phyloP scores from a whole-genome alignment of 768 basidiomycete species.

The Gloeophyllum trabeum region DNA sequence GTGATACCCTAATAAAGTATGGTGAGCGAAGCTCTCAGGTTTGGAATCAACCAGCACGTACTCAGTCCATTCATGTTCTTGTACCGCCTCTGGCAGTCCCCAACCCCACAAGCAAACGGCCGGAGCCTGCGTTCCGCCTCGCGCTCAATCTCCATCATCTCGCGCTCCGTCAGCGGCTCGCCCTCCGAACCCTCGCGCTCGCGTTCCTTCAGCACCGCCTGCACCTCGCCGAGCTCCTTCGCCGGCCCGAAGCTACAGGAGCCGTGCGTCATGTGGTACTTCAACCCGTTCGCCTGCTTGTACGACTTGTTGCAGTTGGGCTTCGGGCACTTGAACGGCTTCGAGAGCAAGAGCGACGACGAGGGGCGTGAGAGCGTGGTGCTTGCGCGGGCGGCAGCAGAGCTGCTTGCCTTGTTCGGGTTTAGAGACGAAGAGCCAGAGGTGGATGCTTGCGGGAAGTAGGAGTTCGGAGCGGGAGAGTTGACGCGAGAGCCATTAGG shows the following conservation, averaged over 20 bases:
- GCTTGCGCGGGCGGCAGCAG: constrained; percentile 22
- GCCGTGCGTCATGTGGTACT: constrained; percentile 90
- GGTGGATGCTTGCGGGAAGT: constrained; percentile 4
- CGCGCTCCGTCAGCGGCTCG: constrained; percentile 41
- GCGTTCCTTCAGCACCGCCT: constrained; percentile 50
- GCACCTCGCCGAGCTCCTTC: constrained; percentile 71
- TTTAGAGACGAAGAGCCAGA: constrained; percentile 13
- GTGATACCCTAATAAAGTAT: constrained; percentile 48
- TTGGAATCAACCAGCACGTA: constrained; percentile 12
- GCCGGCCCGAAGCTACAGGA: constrained; percentile 90
- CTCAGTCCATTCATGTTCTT: constrained; percentile 98
- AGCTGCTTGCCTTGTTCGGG: constrained; percentile 9
- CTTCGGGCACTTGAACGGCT: constrained; percentile 91
- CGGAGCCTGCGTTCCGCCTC: constrained; percentile 77
- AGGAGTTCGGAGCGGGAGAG: constrained; percentile 13
- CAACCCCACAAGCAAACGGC: constrained; percentile 86
- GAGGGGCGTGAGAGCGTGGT: constrained; percentile 38
- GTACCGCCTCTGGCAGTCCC: constrained; percentile 79
- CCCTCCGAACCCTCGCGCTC: constrained; percentile 26
- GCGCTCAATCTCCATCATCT: constrained; percentile 61
- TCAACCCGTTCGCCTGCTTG: constrained; percentile 92
- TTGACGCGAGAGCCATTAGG: constrained; percentile 36
- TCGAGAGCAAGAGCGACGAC: constrained; percentile 57
- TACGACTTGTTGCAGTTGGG: constrained; percentile 93
- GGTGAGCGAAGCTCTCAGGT: constrained; percentile 6